Conservation (phyloP, 768 basidiomycete genomes). For the Podaxis pistillaris region DNA sequence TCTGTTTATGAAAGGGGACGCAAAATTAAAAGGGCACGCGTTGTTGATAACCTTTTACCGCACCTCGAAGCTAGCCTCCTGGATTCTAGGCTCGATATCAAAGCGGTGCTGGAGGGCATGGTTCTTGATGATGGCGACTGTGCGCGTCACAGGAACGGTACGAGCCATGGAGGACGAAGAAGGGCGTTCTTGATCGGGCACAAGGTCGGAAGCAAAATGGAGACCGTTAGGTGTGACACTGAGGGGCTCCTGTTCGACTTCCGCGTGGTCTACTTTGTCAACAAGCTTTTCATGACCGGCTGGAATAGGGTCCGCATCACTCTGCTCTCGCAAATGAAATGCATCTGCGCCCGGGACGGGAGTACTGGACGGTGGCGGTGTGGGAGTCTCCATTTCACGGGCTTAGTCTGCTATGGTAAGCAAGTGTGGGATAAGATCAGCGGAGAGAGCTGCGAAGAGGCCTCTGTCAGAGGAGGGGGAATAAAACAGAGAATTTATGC, state of each 20-base stretch:
- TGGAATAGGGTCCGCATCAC: not conserved
- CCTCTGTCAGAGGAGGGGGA: not conserved
- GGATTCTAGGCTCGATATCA: conserved; percentile 77
- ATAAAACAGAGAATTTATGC: not conserved
- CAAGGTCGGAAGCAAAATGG: not conserved
- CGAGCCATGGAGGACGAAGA: conserved; percentile 7
- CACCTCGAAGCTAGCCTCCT: conserved; percentile 83
- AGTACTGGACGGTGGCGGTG: not conserved
- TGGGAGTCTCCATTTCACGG: conserved; percentile 5
- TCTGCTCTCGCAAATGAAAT: not conserved
- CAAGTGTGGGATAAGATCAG: not conserved
- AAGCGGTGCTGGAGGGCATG: conserved; percentile 73
- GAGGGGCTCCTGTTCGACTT: not conserved
- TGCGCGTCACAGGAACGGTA: conserved; percentile 44
- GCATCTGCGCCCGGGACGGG: not conserved
- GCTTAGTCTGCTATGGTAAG: not conserved
- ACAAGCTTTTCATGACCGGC: not conserved
- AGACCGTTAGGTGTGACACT: conserved; percentile 3
- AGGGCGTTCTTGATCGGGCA: not conserved
- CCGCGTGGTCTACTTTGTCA: conserved; percentile 2
- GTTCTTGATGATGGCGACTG: conserved; percentile 82
- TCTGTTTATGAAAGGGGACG: conserved; percentile 37
- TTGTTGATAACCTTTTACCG: conserved; percentile 17
- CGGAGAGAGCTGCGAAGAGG: not conserved
- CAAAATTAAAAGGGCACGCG: conserved; percentile 17